These are phyloP conservation scores for Sorghum bicolor DNA, from an alignment of 176 grass and related monocot genomes.

Conservation along the genomic window DNA sequence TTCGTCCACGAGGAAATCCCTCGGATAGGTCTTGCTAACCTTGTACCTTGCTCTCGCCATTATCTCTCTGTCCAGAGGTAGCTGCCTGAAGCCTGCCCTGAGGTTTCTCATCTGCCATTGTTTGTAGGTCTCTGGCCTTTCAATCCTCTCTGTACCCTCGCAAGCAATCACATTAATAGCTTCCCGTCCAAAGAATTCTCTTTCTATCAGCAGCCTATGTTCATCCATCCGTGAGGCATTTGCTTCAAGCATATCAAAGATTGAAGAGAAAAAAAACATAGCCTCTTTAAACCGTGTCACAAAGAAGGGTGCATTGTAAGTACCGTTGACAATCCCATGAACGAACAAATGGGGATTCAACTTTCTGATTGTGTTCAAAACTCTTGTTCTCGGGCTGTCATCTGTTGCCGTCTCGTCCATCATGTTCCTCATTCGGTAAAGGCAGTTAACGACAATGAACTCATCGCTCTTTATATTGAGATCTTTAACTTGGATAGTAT, in stretches of 20 bases:
- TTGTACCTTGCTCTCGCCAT: constrained; percentile 42
- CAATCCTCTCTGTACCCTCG: constrained; percentile 42
- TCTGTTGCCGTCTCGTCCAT: constrained; percentile 41
- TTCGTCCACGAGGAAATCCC: constrained; percentile 53
- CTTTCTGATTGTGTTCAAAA: constrained; percentile 44
- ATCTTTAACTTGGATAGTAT: constrained; percentile 34
- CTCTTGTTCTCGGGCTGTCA: constrained; percentile 40
- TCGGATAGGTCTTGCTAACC: constrained; percentile 37
- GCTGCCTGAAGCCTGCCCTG: constrained; percentile 40
- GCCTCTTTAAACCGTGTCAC: constrained; percentile 51
- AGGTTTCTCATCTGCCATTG: constrained; percentile 49
- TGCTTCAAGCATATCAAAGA: constrained; percentile 44
- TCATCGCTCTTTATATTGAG: constrained; percentile 28
- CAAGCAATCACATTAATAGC: constrained; percentile 46
- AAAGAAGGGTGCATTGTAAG: constrained; percentile 47
- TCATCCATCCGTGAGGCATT: constrained; percentile 16
- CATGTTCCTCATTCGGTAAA: constrained; percentile 41
- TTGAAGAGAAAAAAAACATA: constrained; percentile 36
- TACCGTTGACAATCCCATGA: constrained; percentile 42
- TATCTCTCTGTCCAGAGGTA: constrained; percentile 24
- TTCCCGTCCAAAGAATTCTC: constrained; percentile 36
- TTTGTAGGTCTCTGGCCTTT: constrained; percentile 51
- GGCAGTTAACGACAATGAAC: constrained; percentile 32
- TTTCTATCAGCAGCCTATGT: constrained; percentile 28
- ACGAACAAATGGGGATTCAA: constrained; percentile 39